A percentile compares a stretch with the other conserved stretches of the same genome.
Evolutionary conservation across 495 filamentous ascomycete species (phyloP).

Genomic region (Coniosporium apollinis): DNA sequence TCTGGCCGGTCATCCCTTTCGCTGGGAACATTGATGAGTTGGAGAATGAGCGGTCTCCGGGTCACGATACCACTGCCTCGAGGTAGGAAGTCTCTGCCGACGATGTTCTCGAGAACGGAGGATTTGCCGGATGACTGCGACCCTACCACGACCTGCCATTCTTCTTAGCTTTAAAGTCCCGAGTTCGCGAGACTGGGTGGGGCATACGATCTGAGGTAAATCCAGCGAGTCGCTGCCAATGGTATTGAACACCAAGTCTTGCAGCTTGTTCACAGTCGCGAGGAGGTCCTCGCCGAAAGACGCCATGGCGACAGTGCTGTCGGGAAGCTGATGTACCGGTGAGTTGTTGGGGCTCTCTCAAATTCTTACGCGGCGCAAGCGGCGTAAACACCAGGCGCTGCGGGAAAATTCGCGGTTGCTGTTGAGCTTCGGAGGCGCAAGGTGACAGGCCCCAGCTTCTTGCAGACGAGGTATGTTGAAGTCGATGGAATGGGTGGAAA

Average conservation of each 20-base stretch:
- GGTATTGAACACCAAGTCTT: constrained; percentile 97
- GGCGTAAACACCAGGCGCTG: no score
- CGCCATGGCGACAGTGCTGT: constrained; percentile 35
- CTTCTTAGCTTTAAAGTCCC: no score
- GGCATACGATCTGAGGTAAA: constrained; percentile 87
- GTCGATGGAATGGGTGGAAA: no score
- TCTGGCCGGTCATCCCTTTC: constrained; percentile 56
- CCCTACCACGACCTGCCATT: constrained; percentile 96
- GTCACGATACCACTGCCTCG: constrained; percentile 96
- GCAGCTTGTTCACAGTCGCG: constrained; percentile 84
- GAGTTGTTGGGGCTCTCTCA: no score
- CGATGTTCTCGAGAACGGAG: constrained; percentile 98
- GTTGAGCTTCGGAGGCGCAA: no score
- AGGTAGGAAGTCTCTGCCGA: constrained; percentile 91
- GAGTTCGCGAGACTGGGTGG: constrained; percentile 4
- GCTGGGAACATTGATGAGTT: constrained; percentile 92
- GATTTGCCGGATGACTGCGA: constrained; percentile 98
- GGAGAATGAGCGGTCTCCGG: constrained; percentile 79
- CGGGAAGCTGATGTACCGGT: no score
- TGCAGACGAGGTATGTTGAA: no score
- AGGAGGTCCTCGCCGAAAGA: constrained; percentile 83
- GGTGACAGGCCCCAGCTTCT: no score
- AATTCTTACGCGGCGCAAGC: no score
- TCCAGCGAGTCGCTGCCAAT: constrained; percentile 98
- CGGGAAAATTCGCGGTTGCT: no score